Evolutionary conservation across 352 stramenopile genomes (phyloP).

Genomic region (Halophytophthora polymorphica): DNA sequence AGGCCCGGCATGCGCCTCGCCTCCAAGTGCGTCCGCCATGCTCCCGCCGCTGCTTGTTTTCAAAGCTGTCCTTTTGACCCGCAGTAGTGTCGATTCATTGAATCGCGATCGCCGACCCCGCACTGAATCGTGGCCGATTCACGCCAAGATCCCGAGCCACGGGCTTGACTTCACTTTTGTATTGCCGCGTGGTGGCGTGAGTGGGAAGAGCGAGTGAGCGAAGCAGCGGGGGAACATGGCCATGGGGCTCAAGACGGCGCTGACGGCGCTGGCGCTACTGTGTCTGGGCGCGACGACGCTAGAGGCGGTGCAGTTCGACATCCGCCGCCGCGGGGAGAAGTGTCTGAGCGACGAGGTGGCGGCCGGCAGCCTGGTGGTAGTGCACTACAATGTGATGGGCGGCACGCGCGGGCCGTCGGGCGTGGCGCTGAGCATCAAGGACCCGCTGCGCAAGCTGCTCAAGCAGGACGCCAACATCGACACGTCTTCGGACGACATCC

Average conservation of each 20-base stretch:
- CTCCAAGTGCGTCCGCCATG: too few relatives aligned
- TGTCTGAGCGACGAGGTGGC: conserved; percentile 84
- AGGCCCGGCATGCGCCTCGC: too few relatives aligned
- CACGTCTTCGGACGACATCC: conserved; percentile 71
- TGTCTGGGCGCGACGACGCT: conserved; percentile 18
- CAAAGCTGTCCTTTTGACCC: too few relatives aligned
- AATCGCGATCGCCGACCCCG: background rate
- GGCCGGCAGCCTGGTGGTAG: conserved; percentile 71
- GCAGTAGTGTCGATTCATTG: background rate
- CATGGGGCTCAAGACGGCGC: conserved; percentile 16
- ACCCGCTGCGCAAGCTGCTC: conserved; percentile 72
- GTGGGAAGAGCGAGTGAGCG: background rate
- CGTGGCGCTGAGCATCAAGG: conserved; percentile 68
- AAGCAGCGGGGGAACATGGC: conserved; percentile 4
- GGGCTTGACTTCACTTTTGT: too few relatives aligned
- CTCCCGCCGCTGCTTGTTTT: too few relatives aligned
- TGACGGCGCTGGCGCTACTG: conserved; percentile 35
- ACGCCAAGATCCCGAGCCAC: background rate
- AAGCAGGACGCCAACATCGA: conserved; percentile 86
- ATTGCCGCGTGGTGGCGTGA: too few relatives aligned
- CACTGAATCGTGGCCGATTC: background rate
- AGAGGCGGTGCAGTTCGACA: conserved; percentile 76
- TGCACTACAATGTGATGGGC: conserved; percentile 82
- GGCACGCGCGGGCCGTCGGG: conserved; percentile 60
- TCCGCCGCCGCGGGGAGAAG: conserved; percentile 65